Percentiles rank a stretch among this genome's conserved stretches.
Conservation (phyloP, 441 rosid species). For the Gossypium lobatum region DNA sequence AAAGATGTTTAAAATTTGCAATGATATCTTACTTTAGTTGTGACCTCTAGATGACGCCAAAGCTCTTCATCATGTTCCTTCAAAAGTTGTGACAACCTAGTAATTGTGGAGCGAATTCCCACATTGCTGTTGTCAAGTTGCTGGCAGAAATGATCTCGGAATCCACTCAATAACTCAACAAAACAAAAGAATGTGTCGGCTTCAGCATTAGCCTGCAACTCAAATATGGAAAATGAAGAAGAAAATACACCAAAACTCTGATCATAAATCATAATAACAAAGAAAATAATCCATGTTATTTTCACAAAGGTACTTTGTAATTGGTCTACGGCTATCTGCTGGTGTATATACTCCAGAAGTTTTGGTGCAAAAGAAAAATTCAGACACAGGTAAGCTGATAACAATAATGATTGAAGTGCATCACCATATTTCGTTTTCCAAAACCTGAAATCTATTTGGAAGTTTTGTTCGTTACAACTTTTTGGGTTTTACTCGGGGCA, state of each 20-base stretch:
- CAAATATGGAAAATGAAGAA: slow-evolving; percentile 26
- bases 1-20: neutral
- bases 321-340: neutral
- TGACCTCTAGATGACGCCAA: slow-evolving; percentile 98
- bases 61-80: slow-evolving; percentile 97
- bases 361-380: neutral
- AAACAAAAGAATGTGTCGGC: slow-evolving; percentile 95
- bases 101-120: slow-evolving; percentile 85
- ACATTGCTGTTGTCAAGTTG: slow-evolving; percentile 95
- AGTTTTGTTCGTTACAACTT: neutral
- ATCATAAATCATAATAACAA: slow-evolving; percentile 15
- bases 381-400: neutral
- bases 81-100: slow-evolving; percentile 75
- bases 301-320: neutral
- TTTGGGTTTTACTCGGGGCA: neutral
- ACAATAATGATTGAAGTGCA: neutral
- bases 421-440: neutral
- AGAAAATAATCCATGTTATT: neutral
- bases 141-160: slow-evolving; percentile 95
- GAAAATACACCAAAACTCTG: neutral
- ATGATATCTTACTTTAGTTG: slow-evolving; percentile 67
- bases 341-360: neutral
- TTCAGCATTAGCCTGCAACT: slow-evolving; percentile 75
- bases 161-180: slow-evolving; percentile 85
- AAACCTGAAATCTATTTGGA: neutral